Base-by-base conservation (phyloP, 441 rosid species). In the Corymbia citriodora region DNA sequence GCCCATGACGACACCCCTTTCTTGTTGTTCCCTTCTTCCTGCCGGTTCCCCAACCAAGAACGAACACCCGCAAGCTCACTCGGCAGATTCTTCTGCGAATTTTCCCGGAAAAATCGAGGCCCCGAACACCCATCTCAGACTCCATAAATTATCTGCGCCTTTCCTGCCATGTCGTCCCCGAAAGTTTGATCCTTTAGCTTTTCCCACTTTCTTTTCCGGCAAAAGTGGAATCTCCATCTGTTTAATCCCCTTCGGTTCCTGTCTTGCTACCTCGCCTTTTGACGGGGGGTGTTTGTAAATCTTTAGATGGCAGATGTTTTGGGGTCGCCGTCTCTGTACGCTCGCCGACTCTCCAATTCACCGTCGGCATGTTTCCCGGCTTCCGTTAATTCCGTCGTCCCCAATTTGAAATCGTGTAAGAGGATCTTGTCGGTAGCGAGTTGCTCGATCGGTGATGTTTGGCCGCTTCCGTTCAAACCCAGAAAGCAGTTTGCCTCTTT, bases 281-380 rank as follows among this genome's bases (percentile, higher is more conserved):
- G 83, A 21, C 33, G 48, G 82, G 85, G 85, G n/a, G n/a, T 6
- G 72, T 63, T 63, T 79, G 8, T 45, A 15, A 23, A 79, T 13
- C 85, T 79, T 88, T 92, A 89, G 90, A 96, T 96, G 99, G 99
- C 97, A 86, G 98, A 95, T 92, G 95, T 92, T 91, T 88, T 94
- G 89, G 87, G 94, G 88, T 94, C 94, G 31, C 89, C 94, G 31
- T 68, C n/a, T 45, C 18, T 23, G 85, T 79, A 96, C 36, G 93
- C 93, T 92, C 90, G 93, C 90, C 92, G 94, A 55, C 91, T 94
- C 29, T 91, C 94, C 87, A 91, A 92, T 89, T 90, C 89, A 74
- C 59, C 90, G 81, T 52, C 91, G 90, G 88, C 90, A 68, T 90
- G 95, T 89, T 91, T 91, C 63, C 89, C 94, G 17, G 90, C 95